These are phyloP conservation scores for Diospyros lotus DNA, from an alignment of 148 eudicot genomes.

Conservation along the genomic window DNA sequence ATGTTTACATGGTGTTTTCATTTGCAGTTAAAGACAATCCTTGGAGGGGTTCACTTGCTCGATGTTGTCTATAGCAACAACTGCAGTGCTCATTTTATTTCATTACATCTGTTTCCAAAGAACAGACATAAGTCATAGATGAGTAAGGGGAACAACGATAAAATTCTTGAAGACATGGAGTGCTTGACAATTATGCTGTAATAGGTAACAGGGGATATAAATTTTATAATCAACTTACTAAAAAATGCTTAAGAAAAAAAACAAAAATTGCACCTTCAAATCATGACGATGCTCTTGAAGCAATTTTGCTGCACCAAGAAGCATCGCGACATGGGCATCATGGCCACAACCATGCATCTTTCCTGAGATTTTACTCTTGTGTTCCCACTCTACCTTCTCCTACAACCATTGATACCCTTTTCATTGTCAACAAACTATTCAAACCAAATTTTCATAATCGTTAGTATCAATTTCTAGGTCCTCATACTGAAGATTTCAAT, in stretches of 20 bases:
- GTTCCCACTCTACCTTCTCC: slow-evolving; percentile 61
- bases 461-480: not conserved
- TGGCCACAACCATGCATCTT: slow-evolving; percentile 57
- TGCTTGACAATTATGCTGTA: too few relatives aligned
- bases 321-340: slow-evolving; percentile 25
- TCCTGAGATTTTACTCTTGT: slow-evolving; percentile 51
- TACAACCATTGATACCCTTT: slow-evolving; percentile 10
- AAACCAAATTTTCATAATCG: not conserved
- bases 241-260: not conserved
- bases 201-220: too few relatives aligned
- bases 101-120: too few relatives aligned
- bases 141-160: too few relatives aligned
- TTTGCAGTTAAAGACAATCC: too few relatives aligned
- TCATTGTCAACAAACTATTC: not conserved
- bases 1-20: too few relatives aligned
- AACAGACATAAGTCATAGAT: too few relatives aligned
- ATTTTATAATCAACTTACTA: not conserved
- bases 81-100: too few relatives aligned
- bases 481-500: not conserved
- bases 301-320: slow-evolving; percentile 57
- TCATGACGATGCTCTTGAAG: slow-evolving; percentile 41
- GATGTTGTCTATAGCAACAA: too few relatives aligned
- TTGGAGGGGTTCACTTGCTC: too few relatives aligned
- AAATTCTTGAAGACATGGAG: too few relatives aligned
- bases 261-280: slow-evolving; percentile 29